These are phyloP conservation scores for Allantophomopsis lycopodina DNA, from an alignment of 2,329 filamentous ascomycete species.

Conservation along the genomic window DNA sequence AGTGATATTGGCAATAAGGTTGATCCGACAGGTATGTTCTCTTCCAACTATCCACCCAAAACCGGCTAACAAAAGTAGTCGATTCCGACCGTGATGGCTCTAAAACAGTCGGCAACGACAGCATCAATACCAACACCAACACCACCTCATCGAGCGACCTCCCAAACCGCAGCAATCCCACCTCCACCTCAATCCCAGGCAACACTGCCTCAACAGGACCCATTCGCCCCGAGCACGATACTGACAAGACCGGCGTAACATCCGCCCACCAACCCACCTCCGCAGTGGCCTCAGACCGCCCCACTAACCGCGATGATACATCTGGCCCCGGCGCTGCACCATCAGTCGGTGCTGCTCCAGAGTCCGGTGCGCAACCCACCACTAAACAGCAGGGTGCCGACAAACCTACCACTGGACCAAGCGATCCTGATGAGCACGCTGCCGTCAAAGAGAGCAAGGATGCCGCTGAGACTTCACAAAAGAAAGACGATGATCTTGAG, in stretches of 20 bases:
- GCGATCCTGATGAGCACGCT: background rate
- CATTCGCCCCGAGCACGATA: conserved; percentile 4
- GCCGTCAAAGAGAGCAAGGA: conserved; percentile 5
- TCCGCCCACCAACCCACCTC: conserved; percentile 2
- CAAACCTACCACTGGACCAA: conserved; percentile 15
- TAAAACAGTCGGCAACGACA: background rate
- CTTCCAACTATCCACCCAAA: too few species aligned
- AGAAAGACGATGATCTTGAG: background rate
- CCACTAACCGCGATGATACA: conserved; percentile 2
- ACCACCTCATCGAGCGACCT: background rate
- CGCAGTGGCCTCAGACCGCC: conserved; percentile 4
- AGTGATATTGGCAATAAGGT: background rate
- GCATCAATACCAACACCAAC: background rate
- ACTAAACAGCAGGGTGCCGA: conserved; percentile 22
- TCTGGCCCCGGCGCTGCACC: conserved; percentile 8
- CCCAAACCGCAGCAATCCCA: conserved; percentile 1
- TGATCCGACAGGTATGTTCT: background rate
- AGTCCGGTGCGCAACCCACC: conserved; percentile 3
- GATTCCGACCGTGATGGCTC: background rate
- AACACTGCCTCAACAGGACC: conserved; percentile 12
- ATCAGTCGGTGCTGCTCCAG: conserved; percentile 6
- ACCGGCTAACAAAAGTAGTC: background rate
- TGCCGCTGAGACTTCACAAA: conserved; percentile 3
- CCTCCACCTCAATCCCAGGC: conserved; percentile 7
- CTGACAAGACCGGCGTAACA: conserved; percentile 4